A percentile compares a stretch with the other conserved stretches of the same genome.
Evolutionary conservation across 1,284 basidiomycete species (phyloP).

Genomic region (Cutaneotrichosporon dermatis): DNA sequence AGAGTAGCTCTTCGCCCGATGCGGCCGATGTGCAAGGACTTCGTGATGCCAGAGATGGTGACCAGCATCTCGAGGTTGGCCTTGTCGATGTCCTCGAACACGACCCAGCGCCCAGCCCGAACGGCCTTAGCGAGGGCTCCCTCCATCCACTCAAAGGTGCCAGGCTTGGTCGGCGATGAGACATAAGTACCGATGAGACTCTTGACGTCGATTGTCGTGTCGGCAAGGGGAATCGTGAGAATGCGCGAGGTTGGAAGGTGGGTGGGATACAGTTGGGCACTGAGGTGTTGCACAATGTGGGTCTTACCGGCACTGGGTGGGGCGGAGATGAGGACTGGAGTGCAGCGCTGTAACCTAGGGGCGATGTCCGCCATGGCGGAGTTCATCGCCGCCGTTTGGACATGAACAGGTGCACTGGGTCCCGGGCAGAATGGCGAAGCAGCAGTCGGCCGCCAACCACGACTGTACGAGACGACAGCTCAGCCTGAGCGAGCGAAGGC

Average conservation of each 20-base stretch:
- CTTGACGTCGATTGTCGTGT: constrained; percentile 90
- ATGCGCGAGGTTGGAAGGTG: constrained; percentile 57
- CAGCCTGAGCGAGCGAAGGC: constrained; percentile 44
- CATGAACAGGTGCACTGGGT: constrained; percentile 58
- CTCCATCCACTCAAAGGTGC: constrained; percentile 94
- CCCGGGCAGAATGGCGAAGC: constrained; percentile 34
- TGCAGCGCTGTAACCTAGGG: constrained; percentile 60
- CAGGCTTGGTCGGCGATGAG: constrained; percentile 78
- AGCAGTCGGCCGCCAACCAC: constrained; percentile 22
- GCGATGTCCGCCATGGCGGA: constrained; percentile 62
- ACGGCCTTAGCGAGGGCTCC: constrained; percentile 89
- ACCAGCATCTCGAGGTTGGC: constrained; percentile 82
- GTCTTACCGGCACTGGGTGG: constrained; percentile 87
- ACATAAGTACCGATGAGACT: constrained; percentile 90
- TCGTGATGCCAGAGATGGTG: constrained; percentile 72
- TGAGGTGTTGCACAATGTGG: constrained; percentile 72
- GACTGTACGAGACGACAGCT: constrained; percentile 52
- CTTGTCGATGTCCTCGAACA: constrained; percentile 88
- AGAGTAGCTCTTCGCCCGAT: constrained; percentile 64
- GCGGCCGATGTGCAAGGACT: constrained; percentile 63
- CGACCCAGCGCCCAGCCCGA: constrained; percentile 86
- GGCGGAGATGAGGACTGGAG: constrained; percentile 81
- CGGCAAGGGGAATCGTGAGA: constrained; percentile 83
- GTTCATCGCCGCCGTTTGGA: constrained; percentile 63
- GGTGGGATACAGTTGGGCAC: constrained; percentile 54